Evolutionary conservation across 805 yeast genomes (phyloP).

Genomic region (Metschnikowia noctiluminum): DNA sequence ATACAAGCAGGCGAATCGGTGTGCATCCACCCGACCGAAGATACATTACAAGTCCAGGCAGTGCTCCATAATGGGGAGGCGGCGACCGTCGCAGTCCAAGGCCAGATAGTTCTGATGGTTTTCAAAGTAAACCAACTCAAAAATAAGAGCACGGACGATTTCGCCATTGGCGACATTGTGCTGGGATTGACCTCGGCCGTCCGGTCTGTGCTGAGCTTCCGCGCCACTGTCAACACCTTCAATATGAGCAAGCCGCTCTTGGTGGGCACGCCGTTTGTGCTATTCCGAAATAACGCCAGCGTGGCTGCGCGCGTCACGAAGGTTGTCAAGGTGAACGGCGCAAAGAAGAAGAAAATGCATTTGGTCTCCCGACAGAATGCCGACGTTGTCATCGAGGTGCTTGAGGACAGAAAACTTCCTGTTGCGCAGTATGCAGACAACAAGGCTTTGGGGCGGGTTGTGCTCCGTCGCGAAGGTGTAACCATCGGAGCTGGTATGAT

Average conservation of each 20-base stretch:
- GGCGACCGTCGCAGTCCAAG: slow-evolving; percentile 56
- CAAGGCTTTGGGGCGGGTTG: slow-evolving; percentile 60
- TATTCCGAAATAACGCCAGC: slow-evolving; percentile 73
- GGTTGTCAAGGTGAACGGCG: slow-evolving; percentile 28
- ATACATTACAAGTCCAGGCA: slow-evolving; percentile 41
- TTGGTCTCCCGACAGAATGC: slow-evolving; percentile 60
- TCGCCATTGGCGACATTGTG: slow-evolving; percentile 58
- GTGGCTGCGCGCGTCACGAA: slow-evolving; percentile 64
- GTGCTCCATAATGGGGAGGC: slow-evolving; percentile 32
- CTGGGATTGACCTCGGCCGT: slow-evolving; percentile 26
- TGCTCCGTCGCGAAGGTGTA: slow-evolving; percentile 63
- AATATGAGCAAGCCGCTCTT: slow-evolving; percentile 64
- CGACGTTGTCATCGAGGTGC: slow-evolving; percentile 50
- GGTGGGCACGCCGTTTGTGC: slow-evolving; percentile 73
- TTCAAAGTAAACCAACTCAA: slow-evolving; percentile 46
- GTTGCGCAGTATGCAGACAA: slow-evolving; percentile 46
- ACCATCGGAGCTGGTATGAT: slow-evolving; percentile 68
- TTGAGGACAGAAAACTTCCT: slow-evolving; percentile 48
- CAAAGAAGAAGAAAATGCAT: slow-evolving; percentile 50
- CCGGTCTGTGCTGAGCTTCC: slow-evolving; percentile 27
- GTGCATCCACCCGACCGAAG: slow-evolving; percentile 51
- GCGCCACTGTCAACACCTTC: slow-evolving; percentile 31
- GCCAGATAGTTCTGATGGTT: slow-evolving; percentile 51
- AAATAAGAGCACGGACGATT: slow-evolving; percentile 50
- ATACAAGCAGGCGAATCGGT: slow-evolving; percentile 71